These are phyloP conservation scores for Alternaria gaisen DNA, from an alignment of 2,329 filamentous ascomycete genomes.

Conservation along the genomic window DNA sequence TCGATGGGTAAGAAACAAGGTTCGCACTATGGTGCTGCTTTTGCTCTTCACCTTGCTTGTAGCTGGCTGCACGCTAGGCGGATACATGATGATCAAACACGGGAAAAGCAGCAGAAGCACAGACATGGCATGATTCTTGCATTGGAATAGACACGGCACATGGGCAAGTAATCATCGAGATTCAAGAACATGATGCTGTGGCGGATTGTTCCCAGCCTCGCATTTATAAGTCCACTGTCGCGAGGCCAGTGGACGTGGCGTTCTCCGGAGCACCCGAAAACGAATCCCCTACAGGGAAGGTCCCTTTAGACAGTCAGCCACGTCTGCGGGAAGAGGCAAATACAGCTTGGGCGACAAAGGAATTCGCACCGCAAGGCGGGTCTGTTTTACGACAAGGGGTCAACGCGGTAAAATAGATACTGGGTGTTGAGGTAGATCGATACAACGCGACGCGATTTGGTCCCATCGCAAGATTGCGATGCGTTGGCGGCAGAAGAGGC, in stretches of 20 bases:
- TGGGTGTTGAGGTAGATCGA: conserved; percentile 4
- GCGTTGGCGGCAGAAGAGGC: conserved; percentile 9
- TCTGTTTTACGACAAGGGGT: conserved; percentile 20
- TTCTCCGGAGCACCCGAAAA: conserved; percentile 13
- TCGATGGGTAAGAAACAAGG: conserved; percentile 33
- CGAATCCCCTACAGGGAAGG: conserved; percentile 27
- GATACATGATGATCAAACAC: conserved; percentile 30
- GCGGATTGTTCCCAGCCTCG: not conserved
- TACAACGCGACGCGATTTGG: conserved; percentile 1
- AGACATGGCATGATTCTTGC: conserved; percentile 1
- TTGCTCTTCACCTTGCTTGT: conserved; percentile 34
- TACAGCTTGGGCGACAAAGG: conserved; percentile 11
- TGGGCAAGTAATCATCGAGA: not conserved
- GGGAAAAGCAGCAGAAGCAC: conserved; percentile 17
- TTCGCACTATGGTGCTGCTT: conserved; percentile 26
- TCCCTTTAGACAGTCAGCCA: conserved; percentile 10
- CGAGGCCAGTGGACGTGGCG: conserved; percentile 15
- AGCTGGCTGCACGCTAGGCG: conserved; percentile 30
- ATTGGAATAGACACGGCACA: not conserved
- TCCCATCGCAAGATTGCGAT: conserved; percentile 8
- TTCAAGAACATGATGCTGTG: not conserved
- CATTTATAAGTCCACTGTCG: not conserved
- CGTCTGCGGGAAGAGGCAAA: conserved; percentile 8
- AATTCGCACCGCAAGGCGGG: not conserved
- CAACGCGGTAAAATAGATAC: not conserved